Conservation (phyloP, 2,329 filamentous ascomycete species). For the Hypoxylon sp. region DNA sequence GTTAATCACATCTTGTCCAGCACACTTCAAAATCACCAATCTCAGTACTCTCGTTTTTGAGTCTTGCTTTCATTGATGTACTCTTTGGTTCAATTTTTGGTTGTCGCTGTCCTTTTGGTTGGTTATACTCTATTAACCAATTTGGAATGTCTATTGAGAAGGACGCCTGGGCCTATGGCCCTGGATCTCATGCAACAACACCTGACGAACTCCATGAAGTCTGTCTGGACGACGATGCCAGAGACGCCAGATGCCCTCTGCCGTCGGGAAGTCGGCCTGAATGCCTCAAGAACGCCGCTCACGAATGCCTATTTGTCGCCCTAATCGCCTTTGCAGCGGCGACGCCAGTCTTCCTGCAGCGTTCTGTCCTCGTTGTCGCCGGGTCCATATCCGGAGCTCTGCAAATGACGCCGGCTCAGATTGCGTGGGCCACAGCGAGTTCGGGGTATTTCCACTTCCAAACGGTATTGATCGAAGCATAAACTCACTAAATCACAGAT, state of each 20-base stretch:
- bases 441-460: conserved; percentile 50
- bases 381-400: conserved; percentile 50
- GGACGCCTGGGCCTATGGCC: conserved; percentile 45
- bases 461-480: background rate
- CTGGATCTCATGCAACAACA: conserved; percentile 30
- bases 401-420: conserved; percentile 52
- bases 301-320: conserved; percentile 53
- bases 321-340: conserved; percentile 54
- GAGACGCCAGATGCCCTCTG: conserved; percentile 39
- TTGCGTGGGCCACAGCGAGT: conserved; percentile 54
- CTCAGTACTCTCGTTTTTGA: conserved; percentile 44
- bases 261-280: conserved; percentile 50
- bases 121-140: conserved; percentile 30
- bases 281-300: conserved; percentile 48
- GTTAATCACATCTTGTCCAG: conserved; percentile 8
- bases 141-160: conserved; percentile 48
- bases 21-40: conserved; percentile 25
- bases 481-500: conserved; percentile 38
- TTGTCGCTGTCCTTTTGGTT: conserved; percentile 29
- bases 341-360: conserved; percentile 54
- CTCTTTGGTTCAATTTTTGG: conserved; percentile 38
- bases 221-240: conserved; percentile 51
- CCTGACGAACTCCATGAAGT: conserved; percentile 53
- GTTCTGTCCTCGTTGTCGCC: conserved; percentile 53
- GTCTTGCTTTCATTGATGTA: conserved; percentile 39